Percentiles rank a stretch among this genome's conserved stretches.
Conservation (phyloP, 2,329 filamentous ascomycete species). For the Amylocarpus encephaloides region DNA sequence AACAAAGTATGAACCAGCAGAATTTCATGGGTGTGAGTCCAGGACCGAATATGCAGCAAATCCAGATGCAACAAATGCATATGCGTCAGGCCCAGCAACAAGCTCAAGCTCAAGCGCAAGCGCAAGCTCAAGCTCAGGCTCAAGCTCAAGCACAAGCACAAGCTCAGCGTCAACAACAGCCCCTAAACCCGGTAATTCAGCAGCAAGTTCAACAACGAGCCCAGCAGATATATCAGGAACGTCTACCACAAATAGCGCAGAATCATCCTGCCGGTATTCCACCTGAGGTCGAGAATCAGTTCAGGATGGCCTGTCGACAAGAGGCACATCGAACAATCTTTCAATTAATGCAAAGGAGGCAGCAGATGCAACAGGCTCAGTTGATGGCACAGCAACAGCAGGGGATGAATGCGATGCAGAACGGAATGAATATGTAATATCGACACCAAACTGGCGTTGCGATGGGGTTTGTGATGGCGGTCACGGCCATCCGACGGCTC, state of each 20-base stretch:
- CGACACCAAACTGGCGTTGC: background rate
- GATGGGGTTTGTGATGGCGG: background rate
- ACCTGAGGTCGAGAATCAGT: conserved; percentile 11
- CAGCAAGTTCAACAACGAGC: conserved; percentile 2
- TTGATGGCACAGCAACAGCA: conserved; percentile 21
- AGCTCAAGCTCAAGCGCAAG: background rate
- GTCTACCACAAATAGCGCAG: background rate
- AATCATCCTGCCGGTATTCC: conserved; percentile 11
- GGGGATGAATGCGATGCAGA: conserved; percentile 22
- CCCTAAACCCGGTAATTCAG: background rate
- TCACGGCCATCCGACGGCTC: too few species aligned
- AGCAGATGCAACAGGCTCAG: conserved; percentile 20
- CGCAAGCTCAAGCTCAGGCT: conserved; percentile 1
- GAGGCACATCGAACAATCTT: conserved; percentile 11
- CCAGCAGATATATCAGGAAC: background rate
- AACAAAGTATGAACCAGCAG: conserved; percentile 22
- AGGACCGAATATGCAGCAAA: conserved; percentile 35
- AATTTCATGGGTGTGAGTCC: conserved; percentile 32
- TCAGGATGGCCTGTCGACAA: conserved; percentile 13
- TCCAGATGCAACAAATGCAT: conserved; percentile 31
- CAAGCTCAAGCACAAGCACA: background rate
- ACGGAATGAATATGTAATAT: conserved; percentile 26
- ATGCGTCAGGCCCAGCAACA: conserved; percentile 18
- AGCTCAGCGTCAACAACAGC: background rate
- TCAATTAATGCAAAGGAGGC: conserved; percentile 5